A percentile compares a stretch with the other conserved stretches of the same genome.
phyloP scores from a whole-genome alignment of 2,329 filamentous ascomycete species.

The Hypoxylon sp. region DNA sequence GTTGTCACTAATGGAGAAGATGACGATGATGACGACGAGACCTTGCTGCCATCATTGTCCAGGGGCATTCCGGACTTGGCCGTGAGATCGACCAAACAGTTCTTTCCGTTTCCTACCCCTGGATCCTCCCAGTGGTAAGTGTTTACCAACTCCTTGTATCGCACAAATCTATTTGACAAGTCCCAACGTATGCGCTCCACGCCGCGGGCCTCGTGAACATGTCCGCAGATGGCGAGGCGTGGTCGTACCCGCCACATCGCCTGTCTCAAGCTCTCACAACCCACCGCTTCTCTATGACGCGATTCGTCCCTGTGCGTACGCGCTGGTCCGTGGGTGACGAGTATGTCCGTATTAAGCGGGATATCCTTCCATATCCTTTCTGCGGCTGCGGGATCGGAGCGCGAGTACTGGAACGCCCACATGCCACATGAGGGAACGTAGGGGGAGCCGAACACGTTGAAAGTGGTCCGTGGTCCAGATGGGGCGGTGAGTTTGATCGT shows the following conservation, averaged over 20 bases:
- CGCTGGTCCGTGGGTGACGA: constrained; percentile 80
- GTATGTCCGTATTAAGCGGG: constrained; percentile 73
- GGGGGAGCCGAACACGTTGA: constrained; percentile 80
- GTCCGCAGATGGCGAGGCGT: constrained; percentile 76
- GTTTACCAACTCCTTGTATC: constrained; percentile 60
- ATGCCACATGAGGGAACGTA: constrained; percentile 68
- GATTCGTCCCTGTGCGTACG: constrained; percentile 70
- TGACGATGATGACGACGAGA: constrained; percentile 3
- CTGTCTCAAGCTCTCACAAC: constrained; percentile 72
- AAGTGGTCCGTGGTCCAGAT: constrained; percentile 69
- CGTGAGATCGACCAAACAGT: constrained; percentile 75
- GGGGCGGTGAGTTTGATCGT: constrained; percentile 68
- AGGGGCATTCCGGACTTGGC: constrained; percentile 59
- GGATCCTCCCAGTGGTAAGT: constrained; percentile 72
- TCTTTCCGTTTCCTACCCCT: constrained; percentile 67
- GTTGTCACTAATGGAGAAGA: neutral
- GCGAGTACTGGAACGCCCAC: constrained; percentile 78
- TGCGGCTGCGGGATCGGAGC: constrained; percentile 33
- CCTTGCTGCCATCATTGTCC: constrained; percentile 62
- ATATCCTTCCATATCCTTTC: constrained; percentile 71
- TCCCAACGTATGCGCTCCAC: constrained; percentile 75
- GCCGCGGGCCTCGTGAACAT: constrained; percentile 78
- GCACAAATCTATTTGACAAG: constrained; percentile 56
- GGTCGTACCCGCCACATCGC: constrained; percentile 74
- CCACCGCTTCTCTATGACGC: constrained; percentile 59